These are phyloP conservation scores for Aphanomyces invadans DNA, from an alignment of 352 stramenopile genomes.

Conservation along the genomic window DNA sequence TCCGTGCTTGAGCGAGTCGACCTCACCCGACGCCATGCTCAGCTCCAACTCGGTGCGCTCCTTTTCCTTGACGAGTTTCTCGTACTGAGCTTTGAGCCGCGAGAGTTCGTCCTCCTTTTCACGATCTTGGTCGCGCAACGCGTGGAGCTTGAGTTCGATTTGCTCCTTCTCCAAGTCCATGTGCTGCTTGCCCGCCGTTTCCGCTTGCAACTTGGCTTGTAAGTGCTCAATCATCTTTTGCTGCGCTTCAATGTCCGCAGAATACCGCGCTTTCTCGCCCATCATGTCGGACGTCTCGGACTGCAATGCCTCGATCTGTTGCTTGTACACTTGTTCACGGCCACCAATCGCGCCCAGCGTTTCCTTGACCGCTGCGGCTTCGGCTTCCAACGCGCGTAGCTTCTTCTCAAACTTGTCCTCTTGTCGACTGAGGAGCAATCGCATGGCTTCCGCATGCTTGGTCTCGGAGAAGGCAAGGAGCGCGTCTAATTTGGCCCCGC, in stretches of 20 bases:
- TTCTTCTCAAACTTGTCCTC: constrained; percentile 84
- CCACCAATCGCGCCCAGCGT: constrained; percentile 70
- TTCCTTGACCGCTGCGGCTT: constrained; percentile 74
- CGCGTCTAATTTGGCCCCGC: constrained; percentile 64
- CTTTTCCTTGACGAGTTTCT: constrained; percentile 71
- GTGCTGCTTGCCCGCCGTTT: constrained; percentile 53
- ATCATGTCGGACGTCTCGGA: constrained; percentile 59
- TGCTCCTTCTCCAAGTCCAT: constrained; percentile 72
- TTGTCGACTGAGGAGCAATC: constrained; percentile 66
- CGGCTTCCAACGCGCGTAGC: constrained; percentile 59
- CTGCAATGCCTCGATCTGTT: constrained; percentile 83
- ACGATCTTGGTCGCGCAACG: constrained; percentile 46
- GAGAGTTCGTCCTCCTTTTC: constrained; percentile 53
- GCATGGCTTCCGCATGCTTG: constrained; percentile 78
- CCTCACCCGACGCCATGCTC: constrained; percentile 65
- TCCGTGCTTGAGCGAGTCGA: constrained; percentile 61
- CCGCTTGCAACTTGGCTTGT: constrained; percentile 55
- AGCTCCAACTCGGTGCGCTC: constrained; percentile 74
- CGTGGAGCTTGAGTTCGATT: constrained; percentile 55
- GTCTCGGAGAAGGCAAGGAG: constrained; percentile 67
- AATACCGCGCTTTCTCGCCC: constrained; percentile 59
- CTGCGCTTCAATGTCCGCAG: constrained; percentile 57
- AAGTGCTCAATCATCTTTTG: constrained; percentile 58
- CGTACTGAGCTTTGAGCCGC: constrained; percentile 57
- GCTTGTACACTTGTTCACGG: constrained; percentile 76